Percentiles rank a stretch among this genome's conserved stretches.
Conservation (phyloP, 306 rosid species). For the Ochetophila trinervis region DNA sequence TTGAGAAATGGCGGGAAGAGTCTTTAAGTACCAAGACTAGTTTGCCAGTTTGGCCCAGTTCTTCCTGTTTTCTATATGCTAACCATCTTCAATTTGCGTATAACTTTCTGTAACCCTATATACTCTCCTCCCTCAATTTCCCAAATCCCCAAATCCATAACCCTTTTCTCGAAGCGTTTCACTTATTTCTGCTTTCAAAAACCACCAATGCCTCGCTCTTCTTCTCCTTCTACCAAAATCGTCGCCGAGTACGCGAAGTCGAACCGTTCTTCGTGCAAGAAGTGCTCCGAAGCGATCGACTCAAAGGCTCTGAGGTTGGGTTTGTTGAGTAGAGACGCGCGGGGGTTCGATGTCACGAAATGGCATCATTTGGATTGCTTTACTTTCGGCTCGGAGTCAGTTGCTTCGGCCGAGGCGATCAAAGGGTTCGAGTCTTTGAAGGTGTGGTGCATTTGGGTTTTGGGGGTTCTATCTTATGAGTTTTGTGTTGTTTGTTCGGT, state of each 20-base stretch:
- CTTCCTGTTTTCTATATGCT: too few relatives aligned
- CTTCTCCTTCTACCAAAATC: slow-evolving; percentile 30
- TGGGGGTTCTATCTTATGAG: not conserved
- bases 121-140: too few relatives aligned
- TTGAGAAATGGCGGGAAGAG: too few relatives aligned
- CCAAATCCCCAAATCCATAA: too few relatives aligned
- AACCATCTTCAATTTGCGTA: too few relatives aligned
- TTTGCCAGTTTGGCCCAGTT: too few relatives aligned
- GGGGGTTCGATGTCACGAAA: slow-evolving; percentile 36
- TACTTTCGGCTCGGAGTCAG: slow-evolving; percentile 24
- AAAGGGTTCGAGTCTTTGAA: slow-evolving; percentile 53
- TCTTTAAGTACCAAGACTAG: too few relatives aligned
- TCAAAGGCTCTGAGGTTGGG: slow-evolving; percentile 49
- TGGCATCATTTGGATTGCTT: slow-evolving; percentile 76
- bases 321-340: slow-evolving; percentile 37
- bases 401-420: slow-evolving; percentile 35
- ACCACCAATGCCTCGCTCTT: slow-evolving; percentile 5
- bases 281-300: slow-evolving; percentile 43
- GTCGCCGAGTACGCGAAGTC: slow-evolving; percentile 65
- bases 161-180: too few relatives aligned
- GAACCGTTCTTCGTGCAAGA: slow-evolving; percentile 56
- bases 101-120: too few relatives aligned
- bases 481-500: not conserved
- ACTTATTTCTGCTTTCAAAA: too few relatives aligned
- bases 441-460: slow-evolving; percentile 27